Base-by-base conservation (phyloP, 2,329 filamentous ascomycete species). In the Aphanoascus verrucosus region DNA sequence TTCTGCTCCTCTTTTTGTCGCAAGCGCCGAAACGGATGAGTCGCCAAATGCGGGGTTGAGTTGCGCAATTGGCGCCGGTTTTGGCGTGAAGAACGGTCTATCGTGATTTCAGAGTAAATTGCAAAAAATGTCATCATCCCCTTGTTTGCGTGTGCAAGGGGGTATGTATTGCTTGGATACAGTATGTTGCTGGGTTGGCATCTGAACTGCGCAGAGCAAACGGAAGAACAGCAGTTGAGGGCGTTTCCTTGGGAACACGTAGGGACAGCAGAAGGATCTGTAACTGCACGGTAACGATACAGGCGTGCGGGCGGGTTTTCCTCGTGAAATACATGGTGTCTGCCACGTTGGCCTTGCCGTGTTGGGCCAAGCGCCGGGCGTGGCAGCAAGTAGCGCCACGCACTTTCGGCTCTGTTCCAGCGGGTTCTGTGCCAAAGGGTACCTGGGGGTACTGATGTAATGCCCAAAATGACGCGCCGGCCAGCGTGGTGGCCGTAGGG, bases 341-440 rank as follows among this genome's bases (percentile, higher is more conserved):
- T 49, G 47, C 47, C 47, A 49, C 47, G 47, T 41, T 49, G 40
- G 6, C 49, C 15, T 43, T 51, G 14, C 40, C 45, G 23, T 37
- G 35, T 32, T 37, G 2, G 49, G 28, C 19, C 40, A 44, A 52
- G 42, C 19, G 41, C 40, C n/a, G 51, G 34, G 34, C 45, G 51
- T 53, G 51, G 51, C 20, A 43, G 17, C 23, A 48, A 43, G 5
- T 15, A 37, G 11, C 15, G 14, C 6, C 52, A 54, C 52, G 52
- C 52, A 50, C 52, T 38, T 53, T 49, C 46, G 15, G 37, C 38
- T 28, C 6, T 19, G 5, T 54, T 54, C 52, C 43, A 54, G 51
- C 51, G 51, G 35, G 23, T 53, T 53, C 51, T 23, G 14, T 31
- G 11, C 15, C 9, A 20, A 19, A 34, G 3, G 43, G 51, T 49